Base-by-base conservation (phyloP, 2,329 filamentous ascomycete species). In the Cladosporium sp. region DNA sequence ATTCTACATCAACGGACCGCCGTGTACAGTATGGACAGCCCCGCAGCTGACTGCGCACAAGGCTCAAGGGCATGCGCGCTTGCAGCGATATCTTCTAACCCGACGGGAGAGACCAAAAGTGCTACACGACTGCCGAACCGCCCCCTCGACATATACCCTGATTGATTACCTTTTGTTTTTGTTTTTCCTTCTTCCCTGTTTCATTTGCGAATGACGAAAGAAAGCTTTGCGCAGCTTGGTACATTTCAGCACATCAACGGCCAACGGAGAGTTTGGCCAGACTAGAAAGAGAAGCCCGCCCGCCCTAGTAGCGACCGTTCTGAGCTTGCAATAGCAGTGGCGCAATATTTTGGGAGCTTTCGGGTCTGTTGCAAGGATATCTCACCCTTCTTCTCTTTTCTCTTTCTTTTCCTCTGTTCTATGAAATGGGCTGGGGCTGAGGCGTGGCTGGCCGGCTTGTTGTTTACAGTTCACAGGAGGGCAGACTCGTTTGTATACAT, bases 101-200 rank as follows among this genome's bases (percentile, higher is more conserved):
- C 13, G 39, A 20, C n/a, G 22, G 19, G 25, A 50, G n/a, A 12
- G 17, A 35, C 47, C 6, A 4, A n/a, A 50, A 50, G 42, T 22
- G 42, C 24, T 15, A 28, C 20, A 45, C 35, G 24, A 37, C 39
- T 19, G 40, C 39, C 25, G 19, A 24, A 28, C 24, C 37, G 12
- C 28, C 36, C 40, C 47, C 51, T 47, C 52, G 52, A 55, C 52
- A 55, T 55, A 55, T 55, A 55, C 52, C 52, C 52, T 55, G 37
- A 37, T 55, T 45, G 42, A 17, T 53, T 53, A 32, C 17, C 34
- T 40, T 44, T 40, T 19, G 25, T 45, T 9, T 55, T 20, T 36
- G 17, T 37, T 35, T 13, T 37, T 25, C 19, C 19, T 44, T 28
- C 47, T 20, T 25, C 36, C 47, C 52, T 47, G 10, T 20, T 20